Base-by-base conservation (phyloP, 768 basidiomycete species). In the Lentinus brumalis region DNA sequence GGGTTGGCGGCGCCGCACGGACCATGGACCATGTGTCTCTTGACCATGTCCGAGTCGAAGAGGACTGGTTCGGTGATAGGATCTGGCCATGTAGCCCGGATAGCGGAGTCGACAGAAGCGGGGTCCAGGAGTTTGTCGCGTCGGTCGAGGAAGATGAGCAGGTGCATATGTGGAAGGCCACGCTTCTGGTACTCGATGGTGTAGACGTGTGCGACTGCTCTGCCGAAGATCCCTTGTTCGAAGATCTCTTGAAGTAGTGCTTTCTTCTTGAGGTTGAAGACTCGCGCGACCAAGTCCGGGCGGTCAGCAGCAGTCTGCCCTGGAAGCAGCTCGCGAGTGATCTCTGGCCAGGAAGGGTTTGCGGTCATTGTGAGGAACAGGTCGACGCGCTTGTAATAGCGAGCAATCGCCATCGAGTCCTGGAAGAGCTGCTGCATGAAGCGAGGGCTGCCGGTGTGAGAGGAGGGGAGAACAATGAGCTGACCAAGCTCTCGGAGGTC, bases 171-270 rank as follows among this genome's bases (percentile, higher is more conserved):
- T 29, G 83, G 83, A 0, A 86, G 76, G 0, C 82, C 81, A 0
- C 79, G 67, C 60, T 86, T 86, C 66, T 86, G 84, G 64, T 84
- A 86, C 61, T 87, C 81, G 53, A 84, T 83, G 10, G 77, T 78
- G 57, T 83, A 82, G 0, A 86, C 77, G 57, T 75, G 69, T 5
- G 79, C 84, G 38, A 76, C 76, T 6, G 70, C 59, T 1, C 59
- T 7, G 0, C 83, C 84, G 71, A 83, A 77, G 45, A 80, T 69
- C 8, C 76, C 75, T 44, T 75, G 29, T 12, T 71, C 68, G 8
- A 44, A 29, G 45, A 86, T 75, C 26, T 73, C 70, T 1, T 76
- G 32, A 0, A 71, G 35, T 5, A 71, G 29, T 1, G 70, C 75
- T 9, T 75, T 61, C 41, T 74, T 75, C 67, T 84, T 83, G 49